A percentile compares a stretch with the other conserved stretches of the same genome.
phyloP scores from a whole-genome alignment of 148 eudicot species.

The Rhododendron simsii region DNA sequence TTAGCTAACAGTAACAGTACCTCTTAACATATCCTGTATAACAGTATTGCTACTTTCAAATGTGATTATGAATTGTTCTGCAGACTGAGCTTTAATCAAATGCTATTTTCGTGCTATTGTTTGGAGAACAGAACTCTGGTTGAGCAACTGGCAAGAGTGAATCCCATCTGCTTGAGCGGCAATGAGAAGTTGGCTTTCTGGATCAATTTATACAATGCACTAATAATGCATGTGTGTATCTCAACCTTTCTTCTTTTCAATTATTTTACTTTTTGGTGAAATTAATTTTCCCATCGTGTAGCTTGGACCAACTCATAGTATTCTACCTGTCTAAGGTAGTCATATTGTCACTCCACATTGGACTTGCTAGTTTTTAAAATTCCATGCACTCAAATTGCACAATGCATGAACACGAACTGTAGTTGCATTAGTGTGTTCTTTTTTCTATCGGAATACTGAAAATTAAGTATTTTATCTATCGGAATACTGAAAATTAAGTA shows the following conservation, averaged over 20 bases:
- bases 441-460: not conserved
- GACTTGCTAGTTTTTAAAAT: not conserved
- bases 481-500: not conserved
- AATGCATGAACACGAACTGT: not conserved
- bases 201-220: conserved; percentile 20
- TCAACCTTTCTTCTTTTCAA: not conserved
- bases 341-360: not conserved
- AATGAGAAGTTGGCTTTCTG: conserved; percentile 22
- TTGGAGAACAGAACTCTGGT: conserved; percentile 14
- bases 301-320: conserved; percentile 1
- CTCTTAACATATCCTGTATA: not conserved
- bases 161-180: conserved; percentile 9
- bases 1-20: not conserved
- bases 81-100: not conserved
- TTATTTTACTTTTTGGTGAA: not conserved
- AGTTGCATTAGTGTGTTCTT: not conserved
- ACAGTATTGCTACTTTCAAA: not conserved
- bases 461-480: not conserved
- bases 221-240: conserved; percentile 21
- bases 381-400: not conserved
- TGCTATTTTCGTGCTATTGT: conserved; percentile 2
- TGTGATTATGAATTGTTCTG: not conserved
- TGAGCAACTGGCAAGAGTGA: conserved; percentile 18
- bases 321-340: not conserved
- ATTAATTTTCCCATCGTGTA: not conserved